These are phyloP conservation scores for Perilla frutescens DNA, from an alignment of 257 asterid species.

Conservation along the genomic window DNA sequence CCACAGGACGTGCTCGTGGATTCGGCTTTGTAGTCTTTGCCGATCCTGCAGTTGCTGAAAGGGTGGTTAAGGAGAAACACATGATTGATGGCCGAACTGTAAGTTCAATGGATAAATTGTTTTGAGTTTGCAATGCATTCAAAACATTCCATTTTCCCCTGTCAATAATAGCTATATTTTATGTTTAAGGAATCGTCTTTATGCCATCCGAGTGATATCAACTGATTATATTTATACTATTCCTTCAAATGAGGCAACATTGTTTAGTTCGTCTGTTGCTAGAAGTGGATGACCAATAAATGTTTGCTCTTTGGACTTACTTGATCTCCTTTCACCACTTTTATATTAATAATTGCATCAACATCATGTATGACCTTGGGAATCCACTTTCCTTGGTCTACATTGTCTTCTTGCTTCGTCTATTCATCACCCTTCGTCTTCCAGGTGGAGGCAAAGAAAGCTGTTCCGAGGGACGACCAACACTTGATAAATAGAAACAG, in stretches of 20 bases:
- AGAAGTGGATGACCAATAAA: conserved; percentile 11
- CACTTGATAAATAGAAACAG: conserved; percentile 62
- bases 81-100: conserved; percentile 86
- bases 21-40: conserved; percentile 85
- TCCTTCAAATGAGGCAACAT: conserved; percentile 9
- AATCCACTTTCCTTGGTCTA: conserved; percentile 7
- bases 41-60: conserved; percentile 81
- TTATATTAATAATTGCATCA: background rate
- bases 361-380: background rate
- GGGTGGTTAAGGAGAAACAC: conserved; percentile 88
- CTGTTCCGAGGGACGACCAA: conserved; percentile 91
- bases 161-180: background rate
- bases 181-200: background rate
- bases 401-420: conserved; percentile 7
- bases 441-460: conserved; percentile 93
- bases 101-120: conserved; percentile 43
- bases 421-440: conserved; percentile 22
- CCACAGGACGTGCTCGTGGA: conserved; percentile 94
- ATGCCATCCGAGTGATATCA: conserved; percentile 16
- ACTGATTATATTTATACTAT: background rate
- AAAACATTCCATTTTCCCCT: conserved; percentile 15
- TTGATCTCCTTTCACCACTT: conserved; percentile 1
- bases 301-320: conserved; percentile 13
- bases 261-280: conserved; percentile 20
- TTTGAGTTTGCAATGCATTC: conserved; percentile 18